Percentiles rank a stretch among this genome's conserved stretches.
Evolutionary conservation across 768 basidiomycete species (phyloP).

Genomic region (Candolleomyces eurysporus): DNA sequence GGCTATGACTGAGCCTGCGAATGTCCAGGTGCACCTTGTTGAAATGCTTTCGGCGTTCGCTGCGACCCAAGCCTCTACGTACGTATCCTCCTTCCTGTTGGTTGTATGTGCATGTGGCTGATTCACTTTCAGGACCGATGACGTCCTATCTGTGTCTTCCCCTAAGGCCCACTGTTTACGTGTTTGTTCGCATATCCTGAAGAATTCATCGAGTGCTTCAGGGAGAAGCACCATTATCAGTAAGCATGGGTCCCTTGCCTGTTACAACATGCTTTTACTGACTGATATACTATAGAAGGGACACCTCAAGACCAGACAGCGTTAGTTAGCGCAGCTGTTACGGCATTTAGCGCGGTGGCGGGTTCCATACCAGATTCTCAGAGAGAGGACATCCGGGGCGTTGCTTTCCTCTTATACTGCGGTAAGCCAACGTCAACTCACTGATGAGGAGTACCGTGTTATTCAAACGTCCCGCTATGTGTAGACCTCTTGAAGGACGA

Average conservation of each 20-base stretch:
- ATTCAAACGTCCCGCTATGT: not conserved
- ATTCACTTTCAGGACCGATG: slow-evolving; percentile 21
- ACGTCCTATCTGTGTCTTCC: slow-evolving; percentile 41
- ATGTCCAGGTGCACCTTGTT: slow-evolving; percentile 67
- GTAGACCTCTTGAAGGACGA: slow-evolving; percentile 86
- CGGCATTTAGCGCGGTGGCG: slow-evolving; percentile 59
- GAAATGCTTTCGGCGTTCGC: slow-evolving; percentile 67
- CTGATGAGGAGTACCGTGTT: not conserved
- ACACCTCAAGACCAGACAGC: slow-evolving; percentile 54
- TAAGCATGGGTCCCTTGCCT: slow-evolving; percentile 24
- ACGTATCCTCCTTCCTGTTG: slow-evolving; percentile 8
- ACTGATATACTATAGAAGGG: slow-evolving; percentile 38
- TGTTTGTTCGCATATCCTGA: slow-evolving; percentile 79
- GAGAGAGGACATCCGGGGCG: slow-evolving; percentile 74
- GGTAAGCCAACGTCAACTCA: slow-evolving; percentile 50
- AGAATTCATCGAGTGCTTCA: slow-evolving; percentile 60
- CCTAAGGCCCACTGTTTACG: slow-evolving; percentile 69
- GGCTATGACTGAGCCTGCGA: slow-evolving; percentile 80
- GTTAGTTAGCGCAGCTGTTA: slow-evolving; percentile 64
- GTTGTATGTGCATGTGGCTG: not conserved
- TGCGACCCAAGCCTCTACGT: slow-evolving; percentile 27
- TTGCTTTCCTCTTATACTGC: slow-evolving; percentile 76
- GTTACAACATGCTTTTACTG: slow-evolving; percentile 4
- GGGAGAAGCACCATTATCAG: slow-evolving; percentile 50
- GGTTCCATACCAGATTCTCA: slow-evolving; percentile 51